A percentile compares a stretch with the other conserved stretches of the same genome.
Conservation (phyloP, 2,329 filamentous ascomycete species). For the Aspergillus sp. region DNA sequence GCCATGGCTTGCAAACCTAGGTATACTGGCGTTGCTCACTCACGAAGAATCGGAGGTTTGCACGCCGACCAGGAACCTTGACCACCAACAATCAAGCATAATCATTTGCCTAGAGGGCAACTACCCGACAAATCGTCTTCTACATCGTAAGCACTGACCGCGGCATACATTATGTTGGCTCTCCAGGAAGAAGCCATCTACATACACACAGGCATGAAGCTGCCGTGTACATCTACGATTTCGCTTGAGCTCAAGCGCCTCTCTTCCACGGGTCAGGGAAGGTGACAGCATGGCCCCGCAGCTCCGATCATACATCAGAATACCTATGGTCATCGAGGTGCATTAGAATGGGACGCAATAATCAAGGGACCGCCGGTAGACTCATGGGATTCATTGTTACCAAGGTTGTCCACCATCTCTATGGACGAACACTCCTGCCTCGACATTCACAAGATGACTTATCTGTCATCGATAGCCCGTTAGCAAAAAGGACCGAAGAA, state of each 20-base stretch:
- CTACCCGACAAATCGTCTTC: too few species aligned
- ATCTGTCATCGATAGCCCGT: constrained; percentile 27
- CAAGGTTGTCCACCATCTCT: constrained; percentile 13
- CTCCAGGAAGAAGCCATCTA: not conserved
- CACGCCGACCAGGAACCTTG: too few species aligned
- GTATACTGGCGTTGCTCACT: too few species aligned
- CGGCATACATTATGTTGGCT: not conserved
- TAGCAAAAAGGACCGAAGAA: constrained; percentile 26
- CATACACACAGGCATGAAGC: not conserved
- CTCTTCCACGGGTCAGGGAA: not conserved
- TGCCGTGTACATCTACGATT: not conserved
- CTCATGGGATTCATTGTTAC: constrained; percentile 12
- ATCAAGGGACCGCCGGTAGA: constrained; percentile 11
- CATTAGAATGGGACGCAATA: constrained; percentile 10
- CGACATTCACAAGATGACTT: constrained; percentile 19
- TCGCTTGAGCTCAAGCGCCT: not conserved
- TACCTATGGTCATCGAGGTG: constrained; percentile 7
- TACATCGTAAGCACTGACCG: too few species aligned
- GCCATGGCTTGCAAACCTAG: too few species aligned
- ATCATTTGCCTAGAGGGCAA: too few species aligned
- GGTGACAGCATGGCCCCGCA: not conserved
- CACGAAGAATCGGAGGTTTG: too few species aligned
- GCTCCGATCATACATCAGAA: constrained; percentile 2
- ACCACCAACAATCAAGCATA: too few species aligned
- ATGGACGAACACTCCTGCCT: constrained; percentile 20